phyloP scores from a whole-genome alignment of 2,329 filamentous ascomycete species.

The Endoconidiophora polonica region DNA sequence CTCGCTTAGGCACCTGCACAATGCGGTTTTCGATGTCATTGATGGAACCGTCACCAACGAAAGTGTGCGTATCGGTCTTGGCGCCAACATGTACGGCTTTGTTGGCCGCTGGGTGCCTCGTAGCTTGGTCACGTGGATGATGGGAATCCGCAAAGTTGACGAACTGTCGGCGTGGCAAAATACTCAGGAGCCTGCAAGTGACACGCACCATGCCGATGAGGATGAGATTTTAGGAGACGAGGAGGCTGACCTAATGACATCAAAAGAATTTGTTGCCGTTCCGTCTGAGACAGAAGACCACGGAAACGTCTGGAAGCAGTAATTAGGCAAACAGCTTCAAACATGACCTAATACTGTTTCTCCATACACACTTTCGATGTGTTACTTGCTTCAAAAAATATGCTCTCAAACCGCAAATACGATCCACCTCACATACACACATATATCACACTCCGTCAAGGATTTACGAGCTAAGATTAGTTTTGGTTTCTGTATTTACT shows the following conservation, averaged over 20 bases:
- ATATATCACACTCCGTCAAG: no score
- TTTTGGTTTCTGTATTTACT: no score
- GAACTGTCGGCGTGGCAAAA: slow-evolving; percentile 39
- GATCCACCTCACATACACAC: no score
- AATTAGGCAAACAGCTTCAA: background rate
- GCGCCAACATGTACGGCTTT: slow-evolving; percentile 68
- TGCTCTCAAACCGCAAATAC: no score
- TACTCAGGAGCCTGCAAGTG: slow-evolving; percentile 13
- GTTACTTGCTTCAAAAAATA: no score
- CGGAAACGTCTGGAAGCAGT: slow-evolving; percentile 23
- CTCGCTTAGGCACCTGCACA: slow-evolving; percentile 62
- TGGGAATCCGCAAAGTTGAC: slow-evolving; percentile 55
- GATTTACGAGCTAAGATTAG: no score
- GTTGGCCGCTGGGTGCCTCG: slow-evolving; percentile 68
- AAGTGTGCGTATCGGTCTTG: slow-evolving; percentile 66
- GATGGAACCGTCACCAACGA: slow-evolving; percentile 43
- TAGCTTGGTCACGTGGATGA: slow-evolving; percentile 78
- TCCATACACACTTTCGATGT: no score
- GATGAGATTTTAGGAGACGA: slow-evolving; percentile 22
- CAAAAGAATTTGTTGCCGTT: slow-evolving; percentile 36
- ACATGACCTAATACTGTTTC: no score
- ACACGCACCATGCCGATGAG: slow-evolving; percentile 4
- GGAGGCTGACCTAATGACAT: slow-evolving; percentile 16
- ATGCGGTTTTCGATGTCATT: slow-evolving; percentile 79
- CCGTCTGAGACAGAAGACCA: slow-evolving; percentile 19